Evolutionary conservation across 2,329 filamentous ascomycete genomes (phyloP).

Genomic region (Rhexocercosporidium sp.): DNA sequence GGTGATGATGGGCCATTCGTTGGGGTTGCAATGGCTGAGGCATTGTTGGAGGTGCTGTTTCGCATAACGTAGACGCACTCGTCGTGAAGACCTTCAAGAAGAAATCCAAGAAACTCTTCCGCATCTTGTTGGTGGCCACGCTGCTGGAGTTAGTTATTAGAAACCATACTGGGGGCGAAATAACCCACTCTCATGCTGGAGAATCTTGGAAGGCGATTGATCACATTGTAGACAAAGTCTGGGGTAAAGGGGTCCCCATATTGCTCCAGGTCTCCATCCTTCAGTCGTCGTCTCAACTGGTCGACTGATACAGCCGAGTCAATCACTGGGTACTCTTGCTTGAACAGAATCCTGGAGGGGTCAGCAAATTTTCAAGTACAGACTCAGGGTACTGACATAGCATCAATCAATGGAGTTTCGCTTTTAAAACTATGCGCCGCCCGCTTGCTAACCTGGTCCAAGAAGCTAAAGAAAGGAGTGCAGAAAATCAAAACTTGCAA

Average conservation of each 20-base stretch:
- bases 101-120: constrained; percentile 93
- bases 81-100: constrained; percentile 90
- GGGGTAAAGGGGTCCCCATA: constrained; percentile 92
- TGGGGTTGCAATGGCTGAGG: constrained; percentile 51
- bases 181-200: constrained; percentile 84
- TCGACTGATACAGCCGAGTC: constrained; percentile 78
- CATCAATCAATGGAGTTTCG: constrained; percentile 90
- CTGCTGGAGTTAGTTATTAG: constrained; percentile 49
- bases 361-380: constrained; percentile 12
- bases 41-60: constrained; percentile 38
- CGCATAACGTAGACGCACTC: constrained; percentile 83
- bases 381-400: constrained; percentile 68
- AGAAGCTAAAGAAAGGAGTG: constrained; percentile 90
- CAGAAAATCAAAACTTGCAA: constrained; percentile 96
- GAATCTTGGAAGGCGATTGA: constrained; percentile 85
- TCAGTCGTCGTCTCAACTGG: constrained; percentile 74
- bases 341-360: constrained; percentile 81
- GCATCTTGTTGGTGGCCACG: constrained; percentile 97
- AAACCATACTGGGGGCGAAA: constrained; percentile 17
- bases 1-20: constrained; percentile 49
- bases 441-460: constrained; percentile 84
- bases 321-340: constrained; percentile 88
- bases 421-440: constrained; percentile 93
- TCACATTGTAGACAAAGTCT: constrained; percentile 94
- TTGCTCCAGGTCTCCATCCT: constrained; percentile 82